Evolutionary conservation across 2,329 filamentous ascomycete species (phyloP).

Genomic region (Alternaria metachromatica): DNA sequence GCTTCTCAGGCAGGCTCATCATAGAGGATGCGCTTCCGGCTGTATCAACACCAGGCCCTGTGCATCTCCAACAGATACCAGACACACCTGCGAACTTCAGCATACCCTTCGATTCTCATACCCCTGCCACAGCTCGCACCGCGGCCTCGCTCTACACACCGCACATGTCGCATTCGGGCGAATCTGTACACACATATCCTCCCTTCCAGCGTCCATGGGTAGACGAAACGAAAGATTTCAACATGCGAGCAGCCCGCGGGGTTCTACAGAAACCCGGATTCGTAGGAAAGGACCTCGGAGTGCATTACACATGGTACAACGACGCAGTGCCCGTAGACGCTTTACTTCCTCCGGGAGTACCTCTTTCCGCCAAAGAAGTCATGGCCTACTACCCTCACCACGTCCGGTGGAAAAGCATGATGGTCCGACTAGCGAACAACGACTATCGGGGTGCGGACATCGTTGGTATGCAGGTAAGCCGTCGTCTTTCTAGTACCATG

Average conservation of each 20-base stretch:
- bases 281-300: background rate
- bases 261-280: background rate
- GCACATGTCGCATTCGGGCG: background rate
- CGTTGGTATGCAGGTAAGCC: conserved; percentile 26
- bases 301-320: conserved; percentile 26
- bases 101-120: background rate
- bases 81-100: background rate
- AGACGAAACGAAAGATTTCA: conserved; percentile 29
- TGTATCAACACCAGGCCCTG: background rate
- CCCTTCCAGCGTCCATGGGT: conserved; percentile 23
- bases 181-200: background rate
- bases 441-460: conserved; percentile 28
- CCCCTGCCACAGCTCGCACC: background rate
- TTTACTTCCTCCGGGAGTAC: conserved; percentile 34
- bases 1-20: conserved; percentile 15
- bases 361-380: conserved; percentile 34
- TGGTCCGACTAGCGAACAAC: conserved; percentile 32
- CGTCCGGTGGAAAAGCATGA: conserved; percentile 28
- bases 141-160: background rate
- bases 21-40: background rate
- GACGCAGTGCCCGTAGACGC: conserved; percentile 27
- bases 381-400: conserved; percentile 39
- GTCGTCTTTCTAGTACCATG: background rate
- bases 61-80: background rate
- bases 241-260: conserved; percentile 9